Evolutionary conservation across 2,329 filamentous ascomycete species (phyloP).

Genomic region (Colletotrichum limetticola): DNA sequence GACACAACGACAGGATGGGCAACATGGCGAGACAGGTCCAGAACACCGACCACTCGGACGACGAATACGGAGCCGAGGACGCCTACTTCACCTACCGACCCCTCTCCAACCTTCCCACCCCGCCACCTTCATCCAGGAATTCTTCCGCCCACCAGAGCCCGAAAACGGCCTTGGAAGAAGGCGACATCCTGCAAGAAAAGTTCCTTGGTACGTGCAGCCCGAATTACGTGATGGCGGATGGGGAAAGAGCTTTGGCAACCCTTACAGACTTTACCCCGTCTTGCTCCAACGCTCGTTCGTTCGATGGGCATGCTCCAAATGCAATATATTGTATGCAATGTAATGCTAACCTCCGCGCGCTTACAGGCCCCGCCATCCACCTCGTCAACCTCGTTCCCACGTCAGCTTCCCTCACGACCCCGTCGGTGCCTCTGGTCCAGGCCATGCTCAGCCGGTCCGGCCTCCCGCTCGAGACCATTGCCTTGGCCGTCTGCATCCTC

Average conservation of each 20-base stretch:
- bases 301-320: slow-evolving; percentile 38
- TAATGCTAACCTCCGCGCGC: slow-evolving; percentile 30
- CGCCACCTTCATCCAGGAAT: slow-evolving; percentile 65
- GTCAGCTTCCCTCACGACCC: slow-evolving; percentile 67
- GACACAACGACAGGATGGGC: slow-evolving; percentile 29
- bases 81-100: slow-evolving; percentile 74
- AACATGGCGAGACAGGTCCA: slow-evolving; percentile 33
- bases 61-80: slow-evolving; percentile 61
- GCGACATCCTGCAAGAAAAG: slow-evolving; percentile 52
- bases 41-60: slow-evolving; percentile 44
- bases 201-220: slow-evolving; percentile 48
- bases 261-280: background rate
- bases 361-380: slow-evolving; percentile 71
- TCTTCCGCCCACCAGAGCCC: slow-evolving; percentile 57
- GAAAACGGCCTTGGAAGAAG: slow-evolving; percentile 53
- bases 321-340: slow-evolving; percentile 29
- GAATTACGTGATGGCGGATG: slow-evolving; percentile 15
- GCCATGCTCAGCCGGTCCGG: slow-evolving; percentile 67
- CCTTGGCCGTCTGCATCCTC: slow-evolving; percentile 73
- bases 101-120: slow-evolving; percentile 75
- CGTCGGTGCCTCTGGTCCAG: slow-evolving; percentile 70
- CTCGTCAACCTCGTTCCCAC: slow-evolving; percentile 74
- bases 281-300: background rate
- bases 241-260: background rate
- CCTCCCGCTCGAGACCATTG: slow-evolving; percentile 70